Conservation (phyloP, 202 grass and related monocot species). For the Panicum hallii region DNA sequence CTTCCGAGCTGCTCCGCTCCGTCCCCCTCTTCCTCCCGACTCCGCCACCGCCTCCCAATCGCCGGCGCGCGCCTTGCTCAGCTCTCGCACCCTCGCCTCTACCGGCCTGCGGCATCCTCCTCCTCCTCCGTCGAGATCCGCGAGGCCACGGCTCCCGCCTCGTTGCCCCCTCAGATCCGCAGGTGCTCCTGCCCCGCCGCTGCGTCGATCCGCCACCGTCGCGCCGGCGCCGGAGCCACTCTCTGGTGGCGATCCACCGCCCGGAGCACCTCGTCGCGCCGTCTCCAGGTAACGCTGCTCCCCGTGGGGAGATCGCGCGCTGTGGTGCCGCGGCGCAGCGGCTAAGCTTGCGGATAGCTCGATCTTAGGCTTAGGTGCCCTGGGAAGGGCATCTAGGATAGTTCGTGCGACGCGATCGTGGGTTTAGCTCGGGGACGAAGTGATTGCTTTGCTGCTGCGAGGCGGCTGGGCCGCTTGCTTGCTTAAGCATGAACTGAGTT, state of each 20-base stretch:
- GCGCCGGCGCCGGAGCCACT: background rate
- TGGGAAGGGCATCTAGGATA: background rate
- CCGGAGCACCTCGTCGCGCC: too few relatives aligned
- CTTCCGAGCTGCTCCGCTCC: background rate
- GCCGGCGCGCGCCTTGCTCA: background rate
- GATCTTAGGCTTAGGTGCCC: background rate
- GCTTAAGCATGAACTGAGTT: background rate
- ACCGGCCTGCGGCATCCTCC: background rate
- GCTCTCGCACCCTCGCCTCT: background rate
- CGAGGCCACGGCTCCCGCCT: background rate
- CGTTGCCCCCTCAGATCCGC: slow-evolving; percentile 3
- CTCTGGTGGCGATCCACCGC: background rate
- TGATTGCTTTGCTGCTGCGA: background rate
- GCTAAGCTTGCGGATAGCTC: slow-evolving; percentile 17
- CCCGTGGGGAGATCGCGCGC: background rate
- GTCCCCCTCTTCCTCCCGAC: background rate
- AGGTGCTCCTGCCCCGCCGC: background rate
- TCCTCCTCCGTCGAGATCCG: slow-evolving; percentile 7
- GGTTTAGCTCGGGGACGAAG: background rate
- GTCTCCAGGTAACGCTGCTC: slow-evolving; percentile 30
- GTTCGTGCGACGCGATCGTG: background rate
- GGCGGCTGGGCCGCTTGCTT: background rate
- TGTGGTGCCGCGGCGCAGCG: background rate
- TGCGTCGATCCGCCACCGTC: slow-evolving; percentile 14
- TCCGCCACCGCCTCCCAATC: background rate